Conservation (phyloP, 129 eudicot species). For the Mikania micrantha region DNA sequence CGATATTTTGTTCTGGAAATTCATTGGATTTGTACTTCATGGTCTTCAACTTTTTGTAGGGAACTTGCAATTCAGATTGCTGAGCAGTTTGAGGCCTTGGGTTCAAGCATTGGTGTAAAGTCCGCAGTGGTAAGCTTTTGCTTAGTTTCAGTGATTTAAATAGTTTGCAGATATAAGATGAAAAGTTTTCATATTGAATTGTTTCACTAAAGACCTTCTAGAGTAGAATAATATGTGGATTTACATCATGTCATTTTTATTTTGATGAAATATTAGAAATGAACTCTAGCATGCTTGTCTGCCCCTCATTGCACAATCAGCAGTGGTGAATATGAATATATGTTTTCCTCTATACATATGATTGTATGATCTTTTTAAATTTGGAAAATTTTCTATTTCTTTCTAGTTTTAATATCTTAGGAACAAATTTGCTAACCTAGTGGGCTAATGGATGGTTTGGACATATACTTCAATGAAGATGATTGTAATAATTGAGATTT, state of each 20-base stretch:
- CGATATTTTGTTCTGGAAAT: neutral
- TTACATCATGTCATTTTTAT: neutral
- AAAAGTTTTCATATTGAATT: neutral
- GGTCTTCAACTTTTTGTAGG: constrained; percentile 20
- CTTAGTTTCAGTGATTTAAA: neutral
- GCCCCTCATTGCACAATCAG: neutral
- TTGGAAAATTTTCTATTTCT: neutral
- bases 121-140: constrained; percentile 69
- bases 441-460: neutral
- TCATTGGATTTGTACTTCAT: neutral
- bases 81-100: constrained; percentile 88
- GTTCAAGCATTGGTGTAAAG: constrained; percentile 62
- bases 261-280: neutral
- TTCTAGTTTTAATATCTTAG: neutral
- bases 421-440: neutral
- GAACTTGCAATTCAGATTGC: constrained; percentile 94
- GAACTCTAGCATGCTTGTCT: neutral
- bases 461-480: neutral
- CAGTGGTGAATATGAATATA: neutral
- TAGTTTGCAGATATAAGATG: neutral
- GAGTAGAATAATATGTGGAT: neutral
- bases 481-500: neutral
- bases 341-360: neutral
- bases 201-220: neutral
- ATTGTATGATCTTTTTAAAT: neutral